Base-by-base conservation (phyloP, 2,329 filamentous ascomycete species). In the Colletotrichum sp. region DNA sequence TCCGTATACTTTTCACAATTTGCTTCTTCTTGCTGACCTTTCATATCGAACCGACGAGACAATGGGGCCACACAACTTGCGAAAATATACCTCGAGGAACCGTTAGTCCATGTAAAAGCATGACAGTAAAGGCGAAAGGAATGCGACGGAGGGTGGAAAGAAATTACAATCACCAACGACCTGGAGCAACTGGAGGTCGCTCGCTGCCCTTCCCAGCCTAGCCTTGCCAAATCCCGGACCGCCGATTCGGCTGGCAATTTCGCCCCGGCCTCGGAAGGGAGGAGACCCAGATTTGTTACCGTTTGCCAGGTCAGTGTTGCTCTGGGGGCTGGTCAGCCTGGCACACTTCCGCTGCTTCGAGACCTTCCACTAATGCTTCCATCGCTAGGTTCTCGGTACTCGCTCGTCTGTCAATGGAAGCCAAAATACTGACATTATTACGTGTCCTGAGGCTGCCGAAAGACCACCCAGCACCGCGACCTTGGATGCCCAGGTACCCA, bases 201-300 rank as follows among this genome's bases (percentile, higher is more conserved):
- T 71, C 68, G 61, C 68, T 74, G 32, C 57, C 66, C 59, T 34
- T 71, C 67, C 39, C 25, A 52, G 68, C 34, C 72, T 75, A 61
- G 68, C 52, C 61, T 67, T 27, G 62, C 49, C 62, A 75, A 61
- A 75, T 66, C 69, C 72, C 52, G 68, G 72, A 67, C 72, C 68
- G 36, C 52, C 61, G 49, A 57, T 75, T 61, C 27, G 69, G 69
- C 66, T 72, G 52, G 72, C 36, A 75, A 75, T 72, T 62, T 75
- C 69, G 69, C 66, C 69, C 36, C 30, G 36, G 69, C 68, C 30
- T 57, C 65, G 39, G 71, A 70, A 49, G 36, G 29, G 22, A 9
- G 22, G 57, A 61, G 16, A 30, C 29, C 63, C 63, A 66, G 25
- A 36, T 25, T 44, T 44, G 36, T 44, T 44, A 44, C 36, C 36